A percentile compares a stretch with the other conserved stretches of the same genome.
These are phyloP conservation scores for Begonia masoniana DNA, from an alignment of 306 rosid species.

Conservation along the genomic window DNA sequence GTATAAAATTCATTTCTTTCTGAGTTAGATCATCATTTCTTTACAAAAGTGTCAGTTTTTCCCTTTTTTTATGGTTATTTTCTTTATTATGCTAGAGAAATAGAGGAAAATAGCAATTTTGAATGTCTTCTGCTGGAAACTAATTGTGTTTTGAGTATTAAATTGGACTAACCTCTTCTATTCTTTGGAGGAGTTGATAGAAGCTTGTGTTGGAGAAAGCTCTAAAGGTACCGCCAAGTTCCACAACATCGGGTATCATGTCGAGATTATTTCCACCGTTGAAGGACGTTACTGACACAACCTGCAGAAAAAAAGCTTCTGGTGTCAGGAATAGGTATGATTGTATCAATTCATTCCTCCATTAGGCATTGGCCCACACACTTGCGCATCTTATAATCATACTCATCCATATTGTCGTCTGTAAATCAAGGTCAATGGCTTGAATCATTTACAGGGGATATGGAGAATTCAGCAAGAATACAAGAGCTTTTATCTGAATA, in stretches of 20 bases:
- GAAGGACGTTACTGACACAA: conserved; percentile 73
- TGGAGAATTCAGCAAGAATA: no score
- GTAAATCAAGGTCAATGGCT: no score
- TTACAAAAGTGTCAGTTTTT: not conserved
- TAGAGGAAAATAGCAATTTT: not conserved
- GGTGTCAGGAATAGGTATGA: no score
- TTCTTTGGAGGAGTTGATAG: conserved; percentile 63
- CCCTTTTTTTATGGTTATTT: no score
- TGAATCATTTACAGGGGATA: no score
- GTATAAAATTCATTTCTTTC: not conserved
- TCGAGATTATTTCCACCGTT: conserved; percentile 72
- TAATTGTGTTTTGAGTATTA: not conserved
- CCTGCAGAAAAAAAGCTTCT: conserved; percentile 20
- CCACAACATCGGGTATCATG: conserved; percentile 52
- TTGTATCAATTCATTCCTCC: no score
- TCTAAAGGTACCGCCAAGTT: conserved; percentile 80
- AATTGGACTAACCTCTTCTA: conserved; percentile 46
- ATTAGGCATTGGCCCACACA: no score
- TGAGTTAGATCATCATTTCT: not conserved
- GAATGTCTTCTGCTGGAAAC: not conserved
- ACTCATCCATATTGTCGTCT: no score
- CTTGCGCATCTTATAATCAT: no score
- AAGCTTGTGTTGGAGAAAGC: conserved; percentile 87
- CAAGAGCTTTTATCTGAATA: not conserved
- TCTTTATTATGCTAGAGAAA: not conserved